Base-by-base conservation (phyloP, 2,329 filamentous ascomycete genomes). In the Colletotrichum incanum region DNA sequence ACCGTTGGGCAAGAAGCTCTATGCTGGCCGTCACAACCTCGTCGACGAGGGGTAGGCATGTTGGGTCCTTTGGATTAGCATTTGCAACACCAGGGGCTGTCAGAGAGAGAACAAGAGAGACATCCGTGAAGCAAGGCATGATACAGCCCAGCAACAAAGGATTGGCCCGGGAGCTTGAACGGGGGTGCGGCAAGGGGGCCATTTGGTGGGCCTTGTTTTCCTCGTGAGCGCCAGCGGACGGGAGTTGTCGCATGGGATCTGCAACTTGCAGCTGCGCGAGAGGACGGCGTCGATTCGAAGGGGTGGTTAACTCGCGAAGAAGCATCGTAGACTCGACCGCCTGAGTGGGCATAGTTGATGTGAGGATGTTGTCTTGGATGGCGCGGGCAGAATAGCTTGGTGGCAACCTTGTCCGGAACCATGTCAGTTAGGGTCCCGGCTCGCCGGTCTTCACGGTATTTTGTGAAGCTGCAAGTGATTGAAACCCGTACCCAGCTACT, bases 401-500 rank as follows among this genome's bases (percentile, higher is more conserved):
- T 65, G 54, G 66, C 66, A 50, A 70, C 9, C n/a, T 54, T 28
- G 61, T 14, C n/a, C 26, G n/a, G 20, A 20, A 34, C 26, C 20
- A 47, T 71, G 28, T 43, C 41, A 37, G 31, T 52, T 37, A 20
- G n/a, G 41, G 26, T 45, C 58, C 43, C 58, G n/a, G 65, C 26
- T n/a, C 18, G 37, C 11, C 47, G 34, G 64, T 49, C 41, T 58
- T 14, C 26, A 52, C 14, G 12, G 1, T 7, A 28, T 43, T 23
- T 50, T 62, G 41, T 67, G 68, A 50, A 23, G 54, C 50, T 50
- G 56, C 64, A 62, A 56, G 64, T 62, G 56, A 52, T 59, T 26
- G 23, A n/a, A 60, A 64, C 58, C 68, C 56, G 45, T 52, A 69
- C 69, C 65, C 65, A 63, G 65, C 52, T 59, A 52, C 20, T 20